phyloP scores from a whole-genome alignment of 768 basidiomycete species.

The Pluteus cervinus region DNA sequence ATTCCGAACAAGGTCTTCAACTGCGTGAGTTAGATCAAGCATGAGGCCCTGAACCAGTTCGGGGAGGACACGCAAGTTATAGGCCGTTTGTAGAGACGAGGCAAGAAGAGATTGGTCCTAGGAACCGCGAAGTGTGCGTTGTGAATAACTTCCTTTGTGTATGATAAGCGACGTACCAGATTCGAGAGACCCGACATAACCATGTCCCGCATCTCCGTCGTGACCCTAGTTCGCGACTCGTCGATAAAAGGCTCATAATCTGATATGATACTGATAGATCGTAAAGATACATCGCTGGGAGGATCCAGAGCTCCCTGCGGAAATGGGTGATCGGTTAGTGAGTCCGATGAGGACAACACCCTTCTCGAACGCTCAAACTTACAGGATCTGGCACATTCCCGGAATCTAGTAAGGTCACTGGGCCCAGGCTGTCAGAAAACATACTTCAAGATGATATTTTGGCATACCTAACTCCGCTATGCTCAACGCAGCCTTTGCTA shows the following conservation, averaged over 20 bases:
- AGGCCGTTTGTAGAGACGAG: conserved; percentile 92
- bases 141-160: background rate
- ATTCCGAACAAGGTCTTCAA: conserved; percentile 72
- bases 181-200: conserved; percentile 73
- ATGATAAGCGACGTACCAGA: conserved; percentile 62
- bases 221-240: conserved; percentile 62
- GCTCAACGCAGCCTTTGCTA: conserved; percentile 92
- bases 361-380: no score
- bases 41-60: conserved; percentile 76
- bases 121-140: conserved; percentile 4
- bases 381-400: no score
- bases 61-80: conserved; percentile 84
- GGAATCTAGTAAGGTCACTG: conserved; percentile 53
- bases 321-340: conserved; percentile 10
- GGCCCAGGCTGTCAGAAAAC: no score
- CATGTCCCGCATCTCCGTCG: conserved; percentile 88
- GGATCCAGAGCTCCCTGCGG: conserved; percentile 11
- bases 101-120: conserved; percentile 90
- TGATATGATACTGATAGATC: conserved; percentile 67
- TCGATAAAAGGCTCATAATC: conserved; percentile 69
- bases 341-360: conserved; percentile 3
- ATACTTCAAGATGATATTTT: no score
- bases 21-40: conserved; percentile 72
- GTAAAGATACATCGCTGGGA: conserved; percentile 45
- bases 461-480: conserved; percentile 86